phyloP scores from a whole-genome alignment of 768 basidiomycete genomes.

The Paxillus involutus region DNA sequence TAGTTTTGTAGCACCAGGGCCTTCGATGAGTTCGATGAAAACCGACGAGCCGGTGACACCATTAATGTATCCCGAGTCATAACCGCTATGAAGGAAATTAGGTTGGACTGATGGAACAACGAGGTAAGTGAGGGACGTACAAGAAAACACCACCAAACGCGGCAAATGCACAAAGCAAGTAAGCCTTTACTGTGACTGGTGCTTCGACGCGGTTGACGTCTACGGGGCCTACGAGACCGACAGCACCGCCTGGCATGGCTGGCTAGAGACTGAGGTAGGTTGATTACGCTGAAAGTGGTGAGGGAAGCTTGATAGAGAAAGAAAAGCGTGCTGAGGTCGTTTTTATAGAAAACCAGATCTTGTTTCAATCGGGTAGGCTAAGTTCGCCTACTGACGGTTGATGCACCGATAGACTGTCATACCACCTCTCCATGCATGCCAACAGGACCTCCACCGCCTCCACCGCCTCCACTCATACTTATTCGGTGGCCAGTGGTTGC shows the following conservation, averaged over 20 bases:
- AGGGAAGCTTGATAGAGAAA: too few relatives aligned
- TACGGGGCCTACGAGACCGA: not conserved
- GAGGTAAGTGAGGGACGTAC: constrained; percentile 20
- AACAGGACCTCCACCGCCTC: too few relatives aligned
- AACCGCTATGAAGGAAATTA: constrained; percentile 41
- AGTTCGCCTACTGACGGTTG: too few relatives aligned
- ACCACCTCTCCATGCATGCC: too few relatives aligned
- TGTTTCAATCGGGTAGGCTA: too few relatives aligned
- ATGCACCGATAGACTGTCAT: too few relatives aligned
- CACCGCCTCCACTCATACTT: too few relatives aligned
- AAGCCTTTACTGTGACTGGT: constrained; percentile 25
- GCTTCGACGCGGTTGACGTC: constrained; percentile 15
- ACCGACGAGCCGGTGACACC: constrained; percentile 54
- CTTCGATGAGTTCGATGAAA: constrained; percentile 19
- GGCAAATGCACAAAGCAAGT: constrained; percentile 33
- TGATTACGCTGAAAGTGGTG: too few relatives aligned
- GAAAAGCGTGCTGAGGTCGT: too few relatives aligned
- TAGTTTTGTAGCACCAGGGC: constrained; percentile 29
- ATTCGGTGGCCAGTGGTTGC: too few relatives aligned
- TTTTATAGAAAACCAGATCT: too few relatives aligned
- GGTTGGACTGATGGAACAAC: not conserved
- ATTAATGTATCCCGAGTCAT: constrained; percentile 83
- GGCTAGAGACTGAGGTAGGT: not conserved
- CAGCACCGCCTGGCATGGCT: constrained; percentile 18
- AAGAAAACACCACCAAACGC: constrained; percentile 37